A percentile compares a stretch with the other conserved stretches of the same genome.
phyloP scores from a whole-genome alignment of 176 grass and related monocot species.

The Cenchrus americanus region DNA sequence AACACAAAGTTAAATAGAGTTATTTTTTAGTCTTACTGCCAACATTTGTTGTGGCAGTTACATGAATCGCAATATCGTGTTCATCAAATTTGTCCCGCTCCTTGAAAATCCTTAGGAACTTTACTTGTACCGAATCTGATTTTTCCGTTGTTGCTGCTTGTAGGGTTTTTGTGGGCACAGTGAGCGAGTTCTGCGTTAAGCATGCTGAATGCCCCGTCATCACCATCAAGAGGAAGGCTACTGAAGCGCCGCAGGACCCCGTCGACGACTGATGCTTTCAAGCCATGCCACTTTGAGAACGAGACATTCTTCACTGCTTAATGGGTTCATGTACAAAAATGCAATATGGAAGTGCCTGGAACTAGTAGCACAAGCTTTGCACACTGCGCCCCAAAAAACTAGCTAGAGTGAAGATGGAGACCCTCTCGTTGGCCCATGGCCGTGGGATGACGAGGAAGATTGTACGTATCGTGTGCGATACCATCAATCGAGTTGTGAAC shows the following conservation, averaged over 20 bases:
- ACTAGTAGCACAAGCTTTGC: slow-evolving; percentile 40
- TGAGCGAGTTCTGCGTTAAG: slow-evolving; percentile 94
- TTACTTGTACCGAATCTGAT: slow-evolving; percentile 15
- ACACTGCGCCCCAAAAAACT: slow-evolving; percentile 52
- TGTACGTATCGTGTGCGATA: slow-evolving; percentile 49
- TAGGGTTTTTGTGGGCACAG: slow-evolving; percentile 93
- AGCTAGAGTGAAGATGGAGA: slow-evolving; percentile 62
- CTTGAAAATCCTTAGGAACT: not conserved
- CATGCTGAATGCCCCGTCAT: slow-evolving; percentile 90
- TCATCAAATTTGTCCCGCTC: not conserved
- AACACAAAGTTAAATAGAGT: not conserved
- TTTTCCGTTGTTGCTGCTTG: not conserved
- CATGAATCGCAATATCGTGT: not conserved
- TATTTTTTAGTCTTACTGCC: not conserved
- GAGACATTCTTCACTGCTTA: slow-evolving; percentile 57
- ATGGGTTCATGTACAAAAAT: slow-evolving; percentile 61
- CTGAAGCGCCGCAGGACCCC: slow-evolving; percentile 84
- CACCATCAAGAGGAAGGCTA: slow-evolving; percentile 87
- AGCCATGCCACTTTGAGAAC: slow-evolving; percentile 31
- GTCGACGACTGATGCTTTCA: slow-evolving; percentile 61
- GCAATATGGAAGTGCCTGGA: slow-evolving; percentile 45
- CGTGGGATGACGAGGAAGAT: not conserved
- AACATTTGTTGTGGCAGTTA: not conserved
- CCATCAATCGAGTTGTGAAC: slow-evolving; percentile 54
- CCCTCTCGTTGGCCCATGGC: slow-evolving; percentile 13